A percentile compares a stretch with the other conserved stretches of the same genome.
Conservation (phyloP, 768 basidiomycete genomes). For the Boletus sp. region DNA sequence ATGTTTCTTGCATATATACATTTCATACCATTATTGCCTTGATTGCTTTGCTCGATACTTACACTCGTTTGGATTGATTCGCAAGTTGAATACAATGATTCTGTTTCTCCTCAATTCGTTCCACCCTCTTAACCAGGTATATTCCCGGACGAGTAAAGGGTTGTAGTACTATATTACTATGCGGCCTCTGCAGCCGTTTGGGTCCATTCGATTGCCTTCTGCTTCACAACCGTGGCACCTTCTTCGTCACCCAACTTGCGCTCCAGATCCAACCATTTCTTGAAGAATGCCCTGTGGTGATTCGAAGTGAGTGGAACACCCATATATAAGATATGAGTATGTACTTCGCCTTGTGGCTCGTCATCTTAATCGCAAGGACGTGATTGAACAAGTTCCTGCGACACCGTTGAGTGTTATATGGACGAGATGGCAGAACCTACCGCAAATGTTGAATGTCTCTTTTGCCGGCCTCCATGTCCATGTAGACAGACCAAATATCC, state of each 20-base stretch:
- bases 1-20: constrained; percentile 34
- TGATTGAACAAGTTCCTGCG: constrained; percentile 85
- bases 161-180: constrained; percentile 18
- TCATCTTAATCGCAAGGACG: constrained; percentile 80
- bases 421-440: constrained; percentile 36
- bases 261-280: constrained; percentile 94
- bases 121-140: constrained; percentile 34
- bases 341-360: constrained; percentile 93
- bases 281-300: constrained; percentile 78
- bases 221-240: constrained; percentile 76
- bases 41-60: constrained; percentile 36
- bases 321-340: constrained; percentile 27
- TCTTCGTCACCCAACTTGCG: constrained; percentile 82
- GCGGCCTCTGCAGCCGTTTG: constrained; percentile 44
- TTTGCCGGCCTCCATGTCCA: constrained; percentile 90
- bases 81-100: constrained; percentile 36
- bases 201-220: constrained; percentile 90
- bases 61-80: constrained; percentile 61
- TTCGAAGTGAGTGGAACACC: constrained; percentile 9
- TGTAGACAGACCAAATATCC: constrained; percentile 94
- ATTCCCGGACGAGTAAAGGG: constrained; percentile 30
- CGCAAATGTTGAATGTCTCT: constrained; percentile 75
- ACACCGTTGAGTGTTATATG: neutral
- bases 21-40: constrained; percentile 33
- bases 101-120: constrained; percentile 33